Base-by-base conservation (phyloP, 768 basidiomycete genomes). In the Leccinellum albellum region DNA sequence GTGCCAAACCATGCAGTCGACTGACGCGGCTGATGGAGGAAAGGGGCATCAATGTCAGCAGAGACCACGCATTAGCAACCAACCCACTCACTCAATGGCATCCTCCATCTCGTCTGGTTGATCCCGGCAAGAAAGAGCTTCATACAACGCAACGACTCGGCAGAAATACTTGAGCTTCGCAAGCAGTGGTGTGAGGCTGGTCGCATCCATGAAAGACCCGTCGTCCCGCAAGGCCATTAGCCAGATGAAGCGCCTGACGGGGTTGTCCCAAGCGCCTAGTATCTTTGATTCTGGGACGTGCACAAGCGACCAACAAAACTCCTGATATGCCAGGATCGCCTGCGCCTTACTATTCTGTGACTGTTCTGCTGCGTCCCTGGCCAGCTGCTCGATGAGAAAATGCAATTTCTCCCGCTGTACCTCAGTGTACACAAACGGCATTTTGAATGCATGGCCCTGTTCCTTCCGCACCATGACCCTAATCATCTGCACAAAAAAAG, bases 101-200 rank as follows among this genome's bases (percentile, higher is more conserved):
- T 51, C 35, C 24, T 51, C 23, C 2, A 9, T 51, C 24, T 13
- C 24, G 6, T 31, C 20, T n/a, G n/a, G n/a, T n/a, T n/a, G n/a
- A n/a, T n/a, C 6, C 50, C 0, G 6, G 14, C 3, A 28, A 32
- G 24, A 3, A 32, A 37, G 17, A 17, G 50, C 50, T 23, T 45
- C 14, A 1, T 37, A 47, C 17, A 56, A 32, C 0, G 42, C 20
- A 4, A n/a, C 21, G 1, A 48, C 0, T 1, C 21, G 50, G 4
- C 45, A 57, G 17, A 60, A 57, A 29, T 60, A 60, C 4, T 60
- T 57, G 1, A 57, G 28, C 24, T 57, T 57, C 2, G 53, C 50
- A 0, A 60, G 49, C 9, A 32, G 0, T 0, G 45, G 53, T 8
- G 53, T 60, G 2, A 60, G 35, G 1, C 6, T 26, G 2, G 28